Evolutionary conservation across 208 protist species (phyloP), one percentile per base, ranked within the genome.

Genomic region (Leishmania major): DNA sequence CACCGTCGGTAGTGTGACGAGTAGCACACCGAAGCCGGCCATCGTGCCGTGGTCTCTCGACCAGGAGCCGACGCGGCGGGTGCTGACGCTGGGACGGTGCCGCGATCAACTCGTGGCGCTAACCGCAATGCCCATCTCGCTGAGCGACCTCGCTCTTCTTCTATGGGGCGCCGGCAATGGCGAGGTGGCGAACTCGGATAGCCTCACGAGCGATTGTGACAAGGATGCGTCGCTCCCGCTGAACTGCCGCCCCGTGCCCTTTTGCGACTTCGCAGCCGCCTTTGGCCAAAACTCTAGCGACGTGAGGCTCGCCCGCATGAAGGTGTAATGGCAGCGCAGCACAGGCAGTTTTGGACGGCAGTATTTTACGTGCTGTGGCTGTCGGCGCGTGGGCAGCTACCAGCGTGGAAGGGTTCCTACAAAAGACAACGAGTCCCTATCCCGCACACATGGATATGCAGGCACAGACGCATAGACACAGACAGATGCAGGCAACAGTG

Each of bases 21-120:
- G 79, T 15, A 83, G 77, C 80, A 85, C 87, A 1, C 87, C 91
- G 4, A 81, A n/a, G 28, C 89, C 83, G 19, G 35, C 51, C 40
- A 15, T 77, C 0, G 43, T 79, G 60, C 80, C 77, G 47, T 94
- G 90, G 92, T 83, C 85, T 7, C 84, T 95, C n/a, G 90, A 93
- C 0, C 75, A 87, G 15, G 78, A 60, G 57, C 84, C 60, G 53
- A 62, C 31, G 74, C 84, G 64, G 35, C 89, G 86, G 80, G 80
- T 84, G 8, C 83, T 97, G 53, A 90, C 90, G 64, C 83, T 97
- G 28, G 78, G 43, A 22, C 81, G 88, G 35, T 96, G 91, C 85
- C 81, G 82, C 53, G 92, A 93, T 31, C 94, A 97, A 60, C 89
- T 96, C 35, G 89, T 94, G 22, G 87, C 88, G 5, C 88, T 97